Conservation (phyloP, 495 filamentous ascomycete species). For the Hypoxylon rickii region DNA sequence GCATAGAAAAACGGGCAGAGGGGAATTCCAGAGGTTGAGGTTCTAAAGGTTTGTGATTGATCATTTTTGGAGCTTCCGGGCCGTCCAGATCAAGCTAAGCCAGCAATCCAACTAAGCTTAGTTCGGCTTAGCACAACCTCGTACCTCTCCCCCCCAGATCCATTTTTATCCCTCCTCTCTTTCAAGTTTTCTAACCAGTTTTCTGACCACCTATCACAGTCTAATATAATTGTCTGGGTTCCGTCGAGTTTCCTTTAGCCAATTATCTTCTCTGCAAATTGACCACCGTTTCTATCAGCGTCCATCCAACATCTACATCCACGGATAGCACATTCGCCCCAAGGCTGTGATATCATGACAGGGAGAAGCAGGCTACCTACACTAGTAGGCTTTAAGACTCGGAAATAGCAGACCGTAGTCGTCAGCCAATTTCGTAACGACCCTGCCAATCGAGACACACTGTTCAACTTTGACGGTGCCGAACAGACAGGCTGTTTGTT, state of each 20-base stretch:
- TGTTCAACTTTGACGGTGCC: too few species aligned
- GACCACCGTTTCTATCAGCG: constrained; percentile 20
- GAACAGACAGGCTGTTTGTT: too few species aligned
- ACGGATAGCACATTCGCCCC: too few species aligned
- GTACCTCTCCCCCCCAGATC: neutral
- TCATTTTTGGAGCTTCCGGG: constrained; percentile 12
- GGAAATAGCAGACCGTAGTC: too few species aligned
- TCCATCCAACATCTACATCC: constrained; percentile 17
- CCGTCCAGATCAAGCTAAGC: constrained; percentile 27
- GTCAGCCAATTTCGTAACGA: too few species aligned
- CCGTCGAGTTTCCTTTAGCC: too few species aligned
- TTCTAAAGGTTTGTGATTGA: neutral
- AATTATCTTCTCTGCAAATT: constrained; percentile 14
- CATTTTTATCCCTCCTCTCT: neutral
- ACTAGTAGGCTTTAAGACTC: too few species aligned
- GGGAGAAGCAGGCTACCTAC: too few species aligned
- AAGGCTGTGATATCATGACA: too few species aligned
- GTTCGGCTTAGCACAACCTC: constrained; percentile 5
- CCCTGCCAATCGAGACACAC: too few species aligned
- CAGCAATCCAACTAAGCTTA: too few species aligned
- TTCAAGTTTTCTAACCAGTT: neutral
- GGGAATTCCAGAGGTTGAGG: too few species aligned
- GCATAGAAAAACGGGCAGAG: neutral
- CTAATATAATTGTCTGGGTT: constrained; percentile 8
- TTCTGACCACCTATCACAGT: constrained; percentile 17